Percentiles rank a stretch among this genome's conserved stretches.
These are phyloP conservation scores for Cicer arietinum DNA, from an alignment of 306 rosid species.

Conservation along the genomic window DNA sequence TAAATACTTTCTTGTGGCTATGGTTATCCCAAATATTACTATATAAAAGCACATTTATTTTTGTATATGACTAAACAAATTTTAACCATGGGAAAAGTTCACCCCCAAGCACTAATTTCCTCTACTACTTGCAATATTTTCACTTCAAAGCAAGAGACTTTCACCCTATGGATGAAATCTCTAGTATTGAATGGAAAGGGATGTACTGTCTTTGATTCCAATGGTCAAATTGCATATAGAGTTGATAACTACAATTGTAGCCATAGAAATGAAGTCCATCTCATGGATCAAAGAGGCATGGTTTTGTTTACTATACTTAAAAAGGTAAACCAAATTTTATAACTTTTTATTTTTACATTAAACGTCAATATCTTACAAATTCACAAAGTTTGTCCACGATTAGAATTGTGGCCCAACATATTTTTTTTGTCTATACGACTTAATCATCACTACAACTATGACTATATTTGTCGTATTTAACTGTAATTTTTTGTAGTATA, in stretches of 20 bases:
- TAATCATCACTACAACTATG: neutral
- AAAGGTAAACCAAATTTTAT: slow-evolving; percentile 53
- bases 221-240: slow-evolving; percentile 66
- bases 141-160: slow-evolving; percentile 68
- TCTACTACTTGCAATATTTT: slow-evolving; percentile 40
- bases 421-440: neutral
- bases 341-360: too few species aligned
- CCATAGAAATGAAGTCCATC: slow-evolving; percentile 61
- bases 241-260: slow-evolving; percentile 70
- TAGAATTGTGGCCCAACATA: neutral
- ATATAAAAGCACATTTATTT: slow-evolving; percentile 42
- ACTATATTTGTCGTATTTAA: neutral
- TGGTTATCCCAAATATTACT: neutral
- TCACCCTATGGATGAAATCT: slow-evolving; percentile 87
- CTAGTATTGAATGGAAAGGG: slow-evolving; percentile 67
- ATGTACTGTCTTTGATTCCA: slow-evolving; percentile 70
- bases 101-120: slow-evolving; percentile 55
- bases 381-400: neutral
- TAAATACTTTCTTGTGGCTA: slow-evolving; percentile 47
- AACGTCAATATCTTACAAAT: neutral
- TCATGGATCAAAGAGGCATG: slow-evolving; percentile 70
- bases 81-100: slow-evolving; percentile 55
- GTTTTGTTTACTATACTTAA: slow-evolving; percentile 60
- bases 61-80: neutral
- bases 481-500: neutral